Percentiles rank a stretch among this genome's conserved stretches.
Evolutionary conservation across 106 monocot genomes (phyloP).

Genomic region (Vanilla planifolia): DNA sequence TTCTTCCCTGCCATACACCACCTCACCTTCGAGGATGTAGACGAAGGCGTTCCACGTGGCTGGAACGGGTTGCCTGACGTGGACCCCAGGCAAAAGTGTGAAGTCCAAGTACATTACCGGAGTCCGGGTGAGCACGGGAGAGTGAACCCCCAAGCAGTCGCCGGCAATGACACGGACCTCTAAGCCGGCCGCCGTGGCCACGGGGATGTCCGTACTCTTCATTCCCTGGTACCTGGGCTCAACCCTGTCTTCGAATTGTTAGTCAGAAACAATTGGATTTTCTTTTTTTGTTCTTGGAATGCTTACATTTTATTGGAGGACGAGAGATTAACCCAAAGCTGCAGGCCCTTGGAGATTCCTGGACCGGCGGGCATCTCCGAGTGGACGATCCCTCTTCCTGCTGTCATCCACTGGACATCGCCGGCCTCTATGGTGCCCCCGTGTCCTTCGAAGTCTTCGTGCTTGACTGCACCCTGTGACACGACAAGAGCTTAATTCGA

Average conservation of each 20-base stretch:
- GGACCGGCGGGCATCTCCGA: conserved; percentile 65
- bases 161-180: conserved; percentile 76
- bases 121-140: conserved; percentile 61
- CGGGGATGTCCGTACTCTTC: conserved; percentile 48
- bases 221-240: conserved; percentile 76
- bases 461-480: conserved; percentile 60
- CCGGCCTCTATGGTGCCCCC: conserved; percentile 66
- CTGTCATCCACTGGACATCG: conserved; percentile 92
- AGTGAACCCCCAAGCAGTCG: conserved; percentile 46
- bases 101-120: conserved; percentile 82
- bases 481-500: background rate
- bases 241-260: conserved; percentile 32
- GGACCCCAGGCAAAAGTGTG: conserved; percentile 38
- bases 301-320: conserved; percentile 72
- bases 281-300: background rate
- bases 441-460: conserved; percentile 78
- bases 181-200: conserved; percentile 27
- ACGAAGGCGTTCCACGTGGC: conserved; percentile 57
- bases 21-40: conserved; percentile 73
- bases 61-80: conserved; percentile 38
- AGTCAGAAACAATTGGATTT: background rate
- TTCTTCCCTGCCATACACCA: conserved; percentile 30
- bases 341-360: conserved; percentile 61
- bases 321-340: conserved; percentile 91
- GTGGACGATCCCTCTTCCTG: conserved; percentile 74